Evolutionary conservation across 106 monocot genomes (phyloP), one percentile per base, ranked within the genome.

Genomic region (Platanthera zijinensis): DNA sequence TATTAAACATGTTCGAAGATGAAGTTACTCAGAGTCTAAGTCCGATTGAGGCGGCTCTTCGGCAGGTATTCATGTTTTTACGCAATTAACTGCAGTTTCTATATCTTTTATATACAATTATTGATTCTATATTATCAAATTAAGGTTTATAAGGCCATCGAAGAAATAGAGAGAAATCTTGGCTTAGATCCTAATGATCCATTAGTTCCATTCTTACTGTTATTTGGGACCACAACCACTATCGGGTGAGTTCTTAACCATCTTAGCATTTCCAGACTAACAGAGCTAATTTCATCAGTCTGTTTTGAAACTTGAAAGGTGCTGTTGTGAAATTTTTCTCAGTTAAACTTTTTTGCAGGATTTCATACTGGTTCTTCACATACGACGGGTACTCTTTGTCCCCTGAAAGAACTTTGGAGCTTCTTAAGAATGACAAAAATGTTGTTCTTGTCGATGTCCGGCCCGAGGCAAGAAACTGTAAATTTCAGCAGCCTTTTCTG

Each of bases 381-480:
- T 97, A 94, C 77, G 84, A 91, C 57, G 97, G 97, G 21, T 97
- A 97, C 54, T 93, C 97, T 73, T 79, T 97, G 72, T 61, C 85
- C 52, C 91, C 97, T 77, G 86, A 94, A 74, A 13, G 64, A 74
- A 88, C 94, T 52, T 78, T 88, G 57, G 86, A 94, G 50, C 76
- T 97, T 57, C 84, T 97, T 54, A 97, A 87, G 75, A 89, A 89
- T 78, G 92, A 93, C 30, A 59, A 82, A 25, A 80, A 82, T 80
- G 86, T 84, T 52, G 80, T 94, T 39, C 97, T 97, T 71, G 76
- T 97, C 79, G 97, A 97, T 94, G 94, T 97, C 80, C 89, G 97
- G 83, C 88, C 97, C 82, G 91, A 97, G 97, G 97, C 91, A 97
- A 97, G 97, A 89, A 83, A 89, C 83, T 94, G 93, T 94, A 97